Base-by-base conservation (phyloP, 2,329 filamentous ascomycete genomes). In the Ceratocystis eucalypticola region DNA sequence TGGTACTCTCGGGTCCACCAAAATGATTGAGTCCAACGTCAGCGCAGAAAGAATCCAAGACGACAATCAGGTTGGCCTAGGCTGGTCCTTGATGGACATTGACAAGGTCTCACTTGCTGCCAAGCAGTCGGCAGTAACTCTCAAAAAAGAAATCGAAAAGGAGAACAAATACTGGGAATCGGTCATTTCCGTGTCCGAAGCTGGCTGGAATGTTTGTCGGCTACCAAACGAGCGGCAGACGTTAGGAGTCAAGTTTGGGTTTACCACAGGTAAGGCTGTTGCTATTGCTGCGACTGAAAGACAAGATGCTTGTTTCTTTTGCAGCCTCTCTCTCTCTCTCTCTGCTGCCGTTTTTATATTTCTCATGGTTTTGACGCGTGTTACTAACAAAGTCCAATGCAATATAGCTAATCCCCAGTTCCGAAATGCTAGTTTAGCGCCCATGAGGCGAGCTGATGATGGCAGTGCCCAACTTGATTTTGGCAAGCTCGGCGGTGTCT, bases 91-190 rank as follows among this genome's bases (percentile, higher is more conserved):
- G 69, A 84, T 92, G 71, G 87, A 87, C 59, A 84, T 96, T 70
- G 86, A 88, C 71, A 82, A 84, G 44, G 86, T 88, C 2, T 86
- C 90, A 1, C 87, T 89, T 71, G 86, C 86, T 45, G 82, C 96
- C 25, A 77, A 91, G 15, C 81, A 84, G 8, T 87, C 91, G 3
- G 88, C 89, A 0, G 80, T 82, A 30, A 82, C 89, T 50, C 77
- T 99, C 12, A 84, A 90, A 71, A 83, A 82, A 10, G 92, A 96
- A 74, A 88, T 95, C 44, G 81, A 83, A 8, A 84, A 85, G 37
- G 94, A 99, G 77, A 87, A 86, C 1, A 87, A 82, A 71, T 99
- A 96, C 75, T 99, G 94, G 94, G 83, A 88, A 66, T 88, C 96
- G 71, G 83, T 97, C 1, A 78, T 96, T 61, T 84, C 85, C 8